Base-by-base conservation (phyloP, 495 filamentous ascomycete genomes). In the Trichoderma orchidacearum region DNA sequence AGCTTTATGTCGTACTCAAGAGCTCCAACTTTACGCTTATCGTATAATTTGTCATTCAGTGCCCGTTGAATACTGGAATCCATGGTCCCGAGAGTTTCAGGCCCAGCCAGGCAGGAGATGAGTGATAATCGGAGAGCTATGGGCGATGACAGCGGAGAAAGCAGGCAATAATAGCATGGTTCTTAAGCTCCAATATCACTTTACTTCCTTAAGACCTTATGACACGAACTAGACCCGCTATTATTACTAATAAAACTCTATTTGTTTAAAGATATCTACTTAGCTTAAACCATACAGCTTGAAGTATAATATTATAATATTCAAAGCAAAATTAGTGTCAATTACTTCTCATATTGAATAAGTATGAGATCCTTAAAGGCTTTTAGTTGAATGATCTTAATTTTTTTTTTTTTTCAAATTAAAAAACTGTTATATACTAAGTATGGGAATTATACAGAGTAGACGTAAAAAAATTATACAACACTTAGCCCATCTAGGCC, bases 31-130 rank as follows among this genome's bases (percentile, higher is more conserved):
- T 97, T 97, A 65, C 94, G 82, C 74, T 90, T 93, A 59, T 99
- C 94, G 66, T 99, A 99, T 60, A 96, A 84, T 81, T 96, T 97
- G 71, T 99, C 94, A 66, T 90, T 95, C 68, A 99, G 81, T 61
- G 89, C 77, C 61, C 92, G 86, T 71, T 95, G 89, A 65, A 95
- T 83, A 68, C 82, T 84, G 62, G 80, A 73, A 75, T 98, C 93
- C 93, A 98, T 98, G 61, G 56, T 63, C 15, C 41, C 7, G 27
- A 12, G 8, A 11, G 21, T 48, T 27, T 48, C 41, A 48, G 23
- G 21, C 41, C 27, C 27, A 23, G 5, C 15, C 27, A 18, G 21
- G 41, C n/a, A 15, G 41, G 41, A 13, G 7, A 48, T 11, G 41
- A 28, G 21, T 23, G 21, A 27, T 27, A 17, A 13, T 48, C 41